Evolutionary conservation across 2,329 filamentous ascomycete genomes (phyloP), one percentile per base, ranked within the genome.

Genomic region (Gliomastix tumulicola): DNA sequence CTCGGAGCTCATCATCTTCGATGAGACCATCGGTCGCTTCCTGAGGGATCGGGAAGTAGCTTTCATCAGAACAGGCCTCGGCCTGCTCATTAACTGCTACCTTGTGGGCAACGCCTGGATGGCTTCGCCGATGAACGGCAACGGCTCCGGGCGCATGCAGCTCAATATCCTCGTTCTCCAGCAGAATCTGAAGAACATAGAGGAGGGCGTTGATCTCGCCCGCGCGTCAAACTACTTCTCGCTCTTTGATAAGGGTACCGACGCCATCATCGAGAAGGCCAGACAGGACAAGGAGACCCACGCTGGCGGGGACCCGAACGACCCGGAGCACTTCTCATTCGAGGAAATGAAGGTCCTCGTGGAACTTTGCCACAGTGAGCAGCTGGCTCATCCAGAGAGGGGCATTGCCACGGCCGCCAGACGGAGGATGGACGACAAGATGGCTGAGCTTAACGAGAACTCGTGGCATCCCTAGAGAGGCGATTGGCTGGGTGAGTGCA

Each of bases 171-270:
- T 96, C 18, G 92, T 98, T 28, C 68, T 98, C 35, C 90, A 97
- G 62, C 92, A 98, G 56, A 96, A 95, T 51, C 76, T 98, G 38
- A 95, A 95, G 66, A 94, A 94, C 47, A 82, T 98, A 36, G 88
- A 92, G 58, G 69, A 76, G 3, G 74, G 74, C 8, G 81, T 85
- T 4, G 71, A 75, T 39, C 66, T 90, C 20, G 68, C 69, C 5
- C 66, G 76, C 23, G 76, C 82, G 2, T 72, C 76, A 16, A 71
- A 75, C 40, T 90, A 84, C 62, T 89, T 80, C 51, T 70, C 73
- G 16, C 57, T 90, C 25, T 88, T 85, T 49, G 72, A 73, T 30
- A 62, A 66, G 31, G 84, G 84, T 0, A 66, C 79, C 0, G 81
- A 85, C 33, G 73, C 68, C 9, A 76, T 88, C 38, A 66, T 88